A percentile compares a stretch with the other conserved stretches of the same genome.
Conservation (phyloP, 78 protist species). For the Protostelium mycophagum region DNA sequence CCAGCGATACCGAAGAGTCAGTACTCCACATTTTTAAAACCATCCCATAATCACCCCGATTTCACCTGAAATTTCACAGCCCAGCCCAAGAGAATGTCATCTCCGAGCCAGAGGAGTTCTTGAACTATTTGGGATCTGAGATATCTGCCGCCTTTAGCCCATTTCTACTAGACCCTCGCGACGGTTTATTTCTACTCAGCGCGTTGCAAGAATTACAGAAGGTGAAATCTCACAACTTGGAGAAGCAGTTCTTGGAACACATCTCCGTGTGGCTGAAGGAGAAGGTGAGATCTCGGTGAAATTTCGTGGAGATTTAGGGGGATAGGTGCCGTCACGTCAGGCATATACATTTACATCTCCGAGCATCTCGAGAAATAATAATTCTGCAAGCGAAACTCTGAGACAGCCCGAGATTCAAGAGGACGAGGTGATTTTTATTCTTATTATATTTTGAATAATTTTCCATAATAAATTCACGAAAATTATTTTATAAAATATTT, state of each 20-base stretch:
- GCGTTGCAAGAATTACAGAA: not conserved
- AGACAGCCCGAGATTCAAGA: not conserved
- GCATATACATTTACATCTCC: too few species aligned
- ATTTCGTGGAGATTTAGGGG: not conserved
- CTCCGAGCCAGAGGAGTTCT: not conserved
- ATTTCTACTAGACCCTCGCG: not conserved
- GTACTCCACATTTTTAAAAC: too few species aligned
- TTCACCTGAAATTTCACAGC: not conserved
- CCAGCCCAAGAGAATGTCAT: not conserved
- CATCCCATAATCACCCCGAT: too few species aligned
- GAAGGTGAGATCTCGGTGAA: not conserved
- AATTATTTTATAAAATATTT: too few species aligned
- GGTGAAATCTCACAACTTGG: not conserved
- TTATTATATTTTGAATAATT: too few species aligned
- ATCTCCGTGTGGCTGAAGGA: not conserved
- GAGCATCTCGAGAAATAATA: too few species aligned
- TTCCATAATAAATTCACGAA: too few species aligned
- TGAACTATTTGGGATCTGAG: not conserved
- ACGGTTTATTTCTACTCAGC: not conserved
- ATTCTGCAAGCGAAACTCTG: too few species aligned
- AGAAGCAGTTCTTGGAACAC: not conserved
- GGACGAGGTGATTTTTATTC: not conserved
- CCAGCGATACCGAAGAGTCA: too few species aligned
- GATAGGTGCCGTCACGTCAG: too few species aligned
- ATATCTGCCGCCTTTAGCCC: not conserved